These are phyloP conservation scores for Vigna angularis DNA, from an alignment of 306 rosid genomes.

Conservation along the genomic window DNA sequence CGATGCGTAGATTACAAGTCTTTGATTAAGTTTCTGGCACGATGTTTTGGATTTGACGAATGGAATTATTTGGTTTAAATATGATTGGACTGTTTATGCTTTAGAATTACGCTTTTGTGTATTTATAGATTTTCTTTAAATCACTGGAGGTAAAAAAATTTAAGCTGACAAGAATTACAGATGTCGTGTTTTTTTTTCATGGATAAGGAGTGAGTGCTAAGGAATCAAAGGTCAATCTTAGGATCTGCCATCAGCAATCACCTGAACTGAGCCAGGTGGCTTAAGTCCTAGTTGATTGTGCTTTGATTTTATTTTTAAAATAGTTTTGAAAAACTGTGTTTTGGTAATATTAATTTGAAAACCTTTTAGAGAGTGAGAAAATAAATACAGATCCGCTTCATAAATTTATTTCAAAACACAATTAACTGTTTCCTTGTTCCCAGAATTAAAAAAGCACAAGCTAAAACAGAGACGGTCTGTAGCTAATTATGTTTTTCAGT, in stretches of 20 bases:
- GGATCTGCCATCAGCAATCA: slow-evolving; percentile 25
- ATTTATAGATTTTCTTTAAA: slow-evolving; percentile 6
- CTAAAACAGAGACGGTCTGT: background rate
- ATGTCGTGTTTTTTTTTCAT: slow-evolving; percentile 18
- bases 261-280: slow-evolving; percentile 19
- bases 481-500: background rate
- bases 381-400: background rate
- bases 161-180: slow-evolving; percentile 12
- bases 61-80: background rate
- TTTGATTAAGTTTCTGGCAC: slow-evolving; percentile 10
- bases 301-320: background rate
- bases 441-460: background rate
- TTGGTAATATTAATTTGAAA: background rate
- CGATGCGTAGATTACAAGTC: background rate
- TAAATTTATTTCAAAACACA: background rate
- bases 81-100: slow-evolving; percentile 6
- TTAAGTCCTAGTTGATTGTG: background rate
- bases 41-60: background rate
- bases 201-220: background rate
- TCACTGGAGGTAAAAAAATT: background rate
- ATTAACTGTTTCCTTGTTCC: background rate
- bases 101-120: background rate
- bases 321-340: background rate
- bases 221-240: background rate
- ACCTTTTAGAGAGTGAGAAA: background rate